These are phyloP conservation scores for Scolecobasidium constrictum DNA, from an alignment of 2,329 filamentous ascomycete genomes.

Conservation along the genomic window DNA sequence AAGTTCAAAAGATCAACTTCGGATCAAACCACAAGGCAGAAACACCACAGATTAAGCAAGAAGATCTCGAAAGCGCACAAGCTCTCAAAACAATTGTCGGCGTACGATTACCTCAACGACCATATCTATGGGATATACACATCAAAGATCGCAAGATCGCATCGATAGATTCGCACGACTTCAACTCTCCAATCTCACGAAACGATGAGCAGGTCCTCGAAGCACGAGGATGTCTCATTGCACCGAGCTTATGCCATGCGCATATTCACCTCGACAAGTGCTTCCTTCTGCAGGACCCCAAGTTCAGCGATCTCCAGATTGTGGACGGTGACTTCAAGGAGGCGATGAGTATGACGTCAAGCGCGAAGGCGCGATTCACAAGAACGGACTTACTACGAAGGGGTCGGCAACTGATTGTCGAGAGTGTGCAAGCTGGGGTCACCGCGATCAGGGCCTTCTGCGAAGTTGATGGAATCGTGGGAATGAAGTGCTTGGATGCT, in stretches of 20 bases:
- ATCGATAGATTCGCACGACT: slow-evolving; percentile 21
- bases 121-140: slow-evolving; percentile 24
- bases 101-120: slow-evolving; percentile 8
- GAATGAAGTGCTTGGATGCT: slow-evolving; percentile 44
- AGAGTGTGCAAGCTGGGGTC: slow-evolving; percentile 53
- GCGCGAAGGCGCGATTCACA: slow-evolving; percentile 54
- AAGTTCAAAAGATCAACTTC: slow-evolving; percentile 20
- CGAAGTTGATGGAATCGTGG: slow-evolving; percentile 55
- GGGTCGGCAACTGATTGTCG: slow-evolving; percentile 53
- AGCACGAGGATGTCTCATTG: slow-evolving; percentile 30
- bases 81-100: slow-evolving; percentile 7
- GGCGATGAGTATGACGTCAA: slow-evolving; percentile 46
- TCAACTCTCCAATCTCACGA: slow-evolving; percentile 1
- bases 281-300: slow-evolving; percentile 47
- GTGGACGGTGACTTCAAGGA: slow-evolving; percentile 52
- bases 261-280: slow-evolving; percentile 64
- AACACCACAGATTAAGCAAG: background rate
- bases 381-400: slow-evolving; percentile 51
- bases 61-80: background rate
- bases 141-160: slow-evolving; percentile 26
- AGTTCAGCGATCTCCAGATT: slow-evolving; percentile 50
- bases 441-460: slow-evolving; percentile 62
- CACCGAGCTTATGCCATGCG: slow-evolving; percentile 55
- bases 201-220: slow-evolving; percentile 26
- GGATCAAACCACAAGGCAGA: slow-evolving; percentile 4